A percentile compares a stretch with the other conserved stretches of the same genome.
phyloP scores from a whole-genome alignment of 2,329 filamentous ascomycete species.

The Trichoderma pleuroti region DNA sequence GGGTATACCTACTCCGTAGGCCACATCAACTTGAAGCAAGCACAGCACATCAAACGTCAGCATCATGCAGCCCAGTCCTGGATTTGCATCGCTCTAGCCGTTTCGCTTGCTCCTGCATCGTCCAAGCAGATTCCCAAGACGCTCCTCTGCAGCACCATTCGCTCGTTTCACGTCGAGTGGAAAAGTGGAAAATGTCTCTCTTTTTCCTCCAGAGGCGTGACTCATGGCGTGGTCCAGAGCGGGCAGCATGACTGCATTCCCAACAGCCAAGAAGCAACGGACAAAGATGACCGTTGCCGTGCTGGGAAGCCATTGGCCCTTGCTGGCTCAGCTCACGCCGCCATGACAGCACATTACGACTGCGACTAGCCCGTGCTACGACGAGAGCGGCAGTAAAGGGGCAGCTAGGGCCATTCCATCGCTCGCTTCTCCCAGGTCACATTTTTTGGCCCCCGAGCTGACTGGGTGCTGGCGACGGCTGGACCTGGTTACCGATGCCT shows the following conservation, averaged over 20 bases:
- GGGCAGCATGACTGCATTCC: background rate
- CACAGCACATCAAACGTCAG: background rate
- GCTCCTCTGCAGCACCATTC: background rate
- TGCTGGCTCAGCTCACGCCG: conserved; percentile 10
- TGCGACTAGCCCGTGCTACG: background rate
- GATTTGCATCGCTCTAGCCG: background rate
- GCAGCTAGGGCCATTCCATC: conserved; percentile 2
- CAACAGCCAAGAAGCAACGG: background rate
- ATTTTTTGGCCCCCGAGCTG: conserved; percentile 14
- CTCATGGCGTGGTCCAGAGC: background rate
- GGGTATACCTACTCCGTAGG: too few species aligned
- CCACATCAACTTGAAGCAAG: background rate
- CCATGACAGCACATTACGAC: conserved; percentile 3
- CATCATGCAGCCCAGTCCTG: conserved; percentile 4
- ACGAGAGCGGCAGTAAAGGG: conserved; percentile 9
- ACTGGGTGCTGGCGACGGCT: background rate
- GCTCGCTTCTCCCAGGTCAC: background rate
- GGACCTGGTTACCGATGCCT: background rate
- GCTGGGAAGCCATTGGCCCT: conserved; percentile 1
- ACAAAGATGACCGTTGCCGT: background rate
- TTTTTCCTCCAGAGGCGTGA: background rate
- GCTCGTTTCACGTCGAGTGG: background rate
- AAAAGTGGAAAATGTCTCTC: background rate
- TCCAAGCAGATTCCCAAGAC: background rate
- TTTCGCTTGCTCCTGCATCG: background rate